A percentile compares a stretch with the other conserved stretches of the same genome.
Conservation (phyloP, 2,329 filamentous ascomycete genomes). For the Clarireedia homoeocarpa region DNA sequence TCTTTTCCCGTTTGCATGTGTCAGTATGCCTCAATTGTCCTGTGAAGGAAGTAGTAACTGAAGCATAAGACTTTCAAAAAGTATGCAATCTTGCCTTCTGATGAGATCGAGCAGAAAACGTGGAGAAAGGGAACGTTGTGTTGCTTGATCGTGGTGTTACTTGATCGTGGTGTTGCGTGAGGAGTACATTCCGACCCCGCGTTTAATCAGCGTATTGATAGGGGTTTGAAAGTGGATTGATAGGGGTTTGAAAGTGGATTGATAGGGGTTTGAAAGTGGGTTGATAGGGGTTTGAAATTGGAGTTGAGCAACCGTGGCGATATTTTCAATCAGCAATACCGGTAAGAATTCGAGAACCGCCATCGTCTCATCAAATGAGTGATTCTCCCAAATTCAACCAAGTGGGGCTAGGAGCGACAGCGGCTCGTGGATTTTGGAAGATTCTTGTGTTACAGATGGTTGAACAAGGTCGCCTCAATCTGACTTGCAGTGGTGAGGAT, state of each 20-base stretch:
- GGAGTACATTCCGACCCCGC: conserved; percentile 2
- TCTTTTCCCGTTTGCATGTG: no score
- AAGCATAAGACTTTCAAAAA: no score
- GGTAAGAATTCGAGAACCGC: background rate
- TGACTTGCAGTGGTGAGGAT: no score
- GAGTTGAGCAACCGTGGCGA: background rate
- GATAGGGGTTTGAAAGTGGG: background rate
- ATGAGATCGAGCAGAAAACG: conserved; percentile 8
- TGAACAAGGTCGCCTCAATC: no score
- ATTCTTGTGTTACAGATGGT: no score
- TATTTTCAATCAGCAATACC: background rate
- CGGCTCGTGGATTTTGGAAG: no score
- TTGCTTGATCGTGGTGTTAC: background rate
- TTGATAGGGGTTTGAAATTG: background rate
- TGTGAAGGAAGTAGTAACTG: background rate
- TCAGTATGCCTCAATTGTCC: no score
- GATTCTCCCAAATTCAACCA: no score
- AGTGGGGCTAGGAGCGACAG: no score
- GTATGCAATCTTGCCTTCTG: background rate
- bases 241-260: background rate
- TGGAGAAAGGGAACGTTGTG: background rate
- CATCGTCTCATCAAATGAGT: no score
- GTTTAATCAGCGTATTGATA: background rate
- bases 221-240: background rate
- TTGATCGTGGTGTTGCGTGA: background rate